These are phyloP conservation scores for Trichosporon inkin DNA, from an alignment of 1,284 basidiomycete species.

Conservation along the genomic window DNA sequence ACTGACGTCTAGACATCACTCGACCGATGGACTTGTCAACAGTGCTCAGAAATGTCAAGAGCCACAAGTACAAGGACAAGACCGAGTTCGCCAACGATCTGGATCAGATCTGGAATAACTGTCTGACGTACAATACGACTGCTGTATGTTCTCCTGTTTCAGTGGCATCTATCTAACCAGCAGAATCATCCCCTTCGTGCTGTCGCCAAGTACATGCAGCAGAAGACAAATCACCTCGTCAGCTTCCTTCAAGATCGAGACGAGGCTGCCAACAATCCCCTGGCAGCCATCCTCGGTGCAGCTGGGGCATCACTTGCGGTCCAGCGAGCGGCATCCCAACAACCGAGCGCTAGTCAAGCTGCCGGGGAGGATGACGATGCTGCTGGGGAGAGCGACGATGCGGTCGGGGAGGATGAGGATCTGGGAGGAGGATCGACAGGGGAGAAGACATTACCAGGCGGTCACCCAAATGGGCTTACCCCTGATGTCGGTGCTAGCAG, in stretches of 20 bases:
- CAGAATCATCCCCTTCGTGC: constrained; percentile 73
- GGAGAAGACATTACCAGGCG: constrained; percentile 11
- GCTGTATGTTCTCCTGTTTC: constrained; percentile 58
- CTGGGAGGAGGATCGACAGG: constrained; percentile 5
- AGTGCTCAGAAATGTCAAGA: constrained; percentile 87
- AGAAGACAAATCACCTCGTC: constrained; percentile 75
- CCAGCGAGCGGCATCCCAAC: constrained; percentile 22
- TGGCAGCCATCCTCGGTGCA: constrained; percentile 29
- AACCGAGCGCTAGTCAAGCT: constrained; percentile 9
- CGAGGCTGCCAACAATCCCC: constrained; percentile 55
- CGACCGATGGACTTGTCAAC: constrained; percentile 92
- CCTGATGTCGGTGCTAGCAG: constrained; percentile 22
- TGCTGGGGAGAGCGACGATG: constrained; percentile 43
- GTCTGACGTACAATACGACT: constrained; percentile 83
- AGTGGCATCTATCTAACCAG: not conserved
- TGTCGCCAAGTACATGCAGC: constrained; percentile 66
- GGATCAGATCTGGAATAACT: constrained; percentile 95
- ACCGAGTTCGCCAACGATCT: constrained; percentile 88
- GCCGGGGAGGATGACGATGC: constrained; percentile 40
- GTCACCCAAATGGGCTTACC: constrained; percentile 29
- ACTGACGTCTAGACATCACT: constrained; percentile 62
- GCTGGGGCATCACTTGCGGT: constrained; percentile 16
- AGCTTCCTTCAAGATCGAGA: constrained; percentile 82
- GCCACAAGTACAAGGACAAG: constrained; percentile 87
- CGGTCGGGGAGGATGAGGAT: constrained; percentile 26